A percentile compares a stretch with the other conserved stretches of the same genome.
phyloP scores from a whole-genome alignment of 2,329 filamentous ascomycete genomes.

The Cladophialophora carrionii region DNA sequence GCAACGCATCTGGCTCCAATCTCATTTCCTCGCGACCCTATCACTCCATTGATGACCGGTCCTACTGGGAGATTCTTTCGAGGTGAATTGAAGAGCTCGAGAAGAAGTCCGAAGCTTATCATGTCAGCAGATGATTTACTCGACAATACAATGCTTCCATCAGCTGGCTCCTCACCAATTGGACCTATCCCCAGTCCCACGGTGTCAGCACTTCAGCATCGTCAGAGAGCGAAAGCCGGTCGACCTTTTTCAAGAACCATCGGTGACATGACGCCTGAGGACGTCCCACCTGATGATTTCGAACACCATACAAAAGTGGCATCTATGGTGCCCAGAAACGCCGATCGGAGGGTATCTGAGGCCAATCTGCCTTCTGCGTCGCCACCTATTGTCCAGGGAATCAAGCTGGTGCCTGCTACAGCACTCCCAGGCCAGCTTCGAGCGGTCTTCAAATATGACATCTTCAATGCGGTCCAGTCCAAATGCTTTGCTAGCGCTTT shows the following conservation, averaged over 20 bases:
- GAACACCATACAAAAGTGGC: background rate
- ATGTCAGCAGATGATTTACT: conserved; percentile 16
- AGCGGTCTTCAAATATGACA: conserved; percentile 69
- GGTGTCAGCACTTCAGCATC: conserved; percentile 24
- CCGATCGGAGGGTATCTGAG: background rate
- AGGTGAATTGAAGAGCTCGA: conserved; percentile 7
- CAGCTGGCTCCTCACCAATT: conserved; percentile 30
- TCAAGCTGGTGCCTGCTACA: conserved; percentile 61
- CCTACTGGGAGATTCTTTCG: conserved; percentile 2
- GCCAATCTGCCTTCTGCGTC: background rate
- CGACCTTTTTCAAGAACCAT: background rate
- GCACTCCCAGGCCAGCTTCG: conserved; percentile 71
- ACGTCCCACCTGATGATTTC: background rate
- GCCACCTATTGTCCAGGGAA: conserved; percentile 59
- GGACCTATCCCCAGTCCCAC: conserved; percentile 30
- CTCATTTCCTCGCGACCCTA: conserved; percentile 17
- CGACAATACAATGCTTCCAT: conserved; percentile 13
- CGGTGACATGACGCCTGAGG: background rate
- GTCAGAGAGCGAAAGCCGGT: conserved; percentile 12
- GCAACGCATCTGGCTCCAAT: conserved; percentile 1
- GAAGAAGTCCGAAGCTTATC: conserved; percentile 13
- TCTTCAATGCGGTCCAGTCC: conserved; percentile 83
- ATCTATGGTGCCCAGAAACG: background rate
- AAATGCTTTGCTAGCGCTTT: conserved; percentile 73
- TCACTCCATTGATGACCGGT: conserved; percentile 10